Percentiles rank a stretch among this genome's conserved stretches.
phyloP scores from a whole-genome alignment of 495 filamentous ascomycete species.

The Neohortaea acidophila region DNA sequence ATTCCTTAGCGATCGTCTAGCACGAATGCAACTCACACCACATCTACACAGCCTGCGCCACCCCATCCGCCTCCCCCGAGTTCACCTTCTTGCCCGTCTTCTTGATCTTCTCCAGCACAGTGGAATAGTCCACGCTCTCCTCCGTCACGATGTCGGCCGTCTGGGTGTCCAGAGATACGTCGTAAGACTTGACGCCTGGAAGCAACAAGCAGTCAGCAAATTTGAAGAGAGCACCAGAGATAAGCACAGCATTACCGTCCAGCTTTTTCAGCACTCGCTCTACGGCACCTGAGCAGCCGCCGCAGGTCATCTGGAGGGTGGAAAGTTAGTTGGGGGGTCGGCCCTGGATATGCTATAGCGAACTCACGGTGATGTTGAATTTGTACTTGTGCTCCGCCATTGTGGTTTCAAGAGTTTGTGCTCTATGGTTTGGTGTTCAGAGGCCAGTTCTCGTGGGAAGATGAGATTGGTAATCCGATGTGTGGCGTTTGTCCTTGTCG shows the following conservation, averaged over 20 bases:
- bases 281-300: slow-evolving; percentile 56
- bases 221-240: slow-evolving; percentile 2
- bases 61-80: slow-evolving; percentile 45
- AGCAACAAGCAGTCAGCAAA: too few relatives aligned
- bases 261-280: slow-evolving; percentile 91
- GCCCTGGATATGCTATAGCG: too few relatives aligned
- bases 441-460: too few relatives aligned
- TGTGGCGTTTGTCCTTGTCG: too few relatives aligned
- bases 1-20: too few relatives aligned
- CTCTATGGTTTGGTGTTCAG: too few relatives aligned
- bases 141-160: slow-evolving; percentile 58
- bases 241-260: slow-evolving; percentile 47
- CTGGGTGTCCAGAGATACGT: slow-evolving; percentile 73
- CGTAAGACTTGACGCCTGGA: slow-evolving; percentile 69
- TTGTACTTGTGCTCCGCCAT: slow-evolving; percentile 55
- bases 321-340: too few relatives aligned
- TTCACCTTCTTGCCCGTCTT: slow-evolving; percentile 92
- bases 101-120: slow-evolving; percentile 72
- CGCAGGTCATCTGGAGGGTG: slow-evolving; percentile 62
- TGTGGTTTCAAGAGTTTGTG: not conserved
- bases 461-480: not conserved
- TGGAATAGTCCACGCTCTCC: slow-evolving; percentile 51
- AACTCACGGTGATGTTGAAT: slow-evolving; percentile 49
- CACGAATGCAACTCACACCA: too few relatives aligned
- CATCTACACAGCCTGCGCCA: slow-evolving; percentile 11